Conservation (phyloP, 2,329 filamentous ascomycete genomes). For the Dactylonectria estremocensis region DNA sequence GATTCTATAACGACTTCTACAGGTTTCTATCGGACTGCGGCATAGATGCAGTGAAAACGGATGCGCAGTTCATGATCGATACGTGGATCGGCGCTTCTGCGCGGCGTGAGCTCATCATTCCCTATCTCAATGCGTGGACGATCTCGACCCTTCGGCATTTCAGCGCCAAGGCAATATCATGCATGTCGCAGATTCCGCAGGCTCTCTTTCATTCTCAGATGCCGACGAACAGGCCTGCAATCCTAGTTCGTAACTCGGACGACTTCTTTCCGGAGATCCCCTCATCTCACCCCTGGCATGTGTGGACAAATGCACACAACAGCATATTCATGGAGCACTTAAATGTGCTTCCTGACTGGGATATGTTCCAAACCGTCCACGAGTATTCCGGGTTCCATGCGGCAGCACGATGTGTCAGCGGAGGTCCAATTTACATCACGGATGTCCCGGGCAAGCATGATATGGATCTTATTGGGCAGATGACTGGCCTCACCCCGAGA, state of each 20-base stretch:
- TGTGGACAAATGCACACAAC: slow-evolving; percentile 96
- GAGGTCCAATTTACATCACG: slow-evolving; percentile 95
- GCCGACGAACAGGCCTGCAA: slow-evolving; percentile 79
- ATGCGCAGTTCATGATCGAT: slow-evolving; percentile 92
- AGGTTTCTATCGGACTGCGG: slow-evolving; percentile 81
- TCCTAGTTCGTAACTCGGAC: slow-evolving; percentile 88
- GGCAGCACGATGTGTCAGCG: slow-evolving; percentile 89
- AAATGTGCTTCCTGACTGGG: slow-evolving; percentile 88
- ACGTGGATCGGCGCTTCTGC: slow-evolving; percentile 77
- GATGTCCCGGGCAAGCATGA: slow-evolving; percentile 90
- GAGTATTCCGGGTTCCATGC: slow-evolving; percentile 88
- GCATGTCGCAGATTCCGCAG: slow-evolving; percentile 94
- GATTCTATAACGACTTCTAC: slow-evolving; percentile 95
- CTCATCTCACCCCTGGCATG: slow-evolving; percentile 91
- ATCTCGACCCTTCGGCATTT: slow-evolving; percentile 85
- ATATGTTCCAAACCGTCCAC: slow-evolving; percentile 78
- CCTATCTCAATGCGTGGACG: slow-evolving; percentile 91
- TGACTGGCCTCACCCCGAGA: slow-evolving; percentile 81
- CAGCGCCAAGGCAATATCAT: slow-evolving; percentile 84
- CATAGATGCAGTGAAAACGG: slow-evolving; percentile 91
- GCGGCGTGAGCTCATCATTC: slow-evolving; percentile 78
- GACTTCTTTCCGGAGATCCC: slow-evolving; percentile 92
- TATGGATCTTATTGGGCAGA: slow-evolving; percentile 80
- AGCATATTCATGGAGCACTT: slow-evolving; percentile 85
- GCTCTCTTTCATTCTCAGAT: slow-evolving; percentile 89